These are phyloP conservation scores for Atkinsonella hypoxylon DNA, from an alignment of 2,329 filamentous ascomycete species.

Conservation along the genomic window DNA sequence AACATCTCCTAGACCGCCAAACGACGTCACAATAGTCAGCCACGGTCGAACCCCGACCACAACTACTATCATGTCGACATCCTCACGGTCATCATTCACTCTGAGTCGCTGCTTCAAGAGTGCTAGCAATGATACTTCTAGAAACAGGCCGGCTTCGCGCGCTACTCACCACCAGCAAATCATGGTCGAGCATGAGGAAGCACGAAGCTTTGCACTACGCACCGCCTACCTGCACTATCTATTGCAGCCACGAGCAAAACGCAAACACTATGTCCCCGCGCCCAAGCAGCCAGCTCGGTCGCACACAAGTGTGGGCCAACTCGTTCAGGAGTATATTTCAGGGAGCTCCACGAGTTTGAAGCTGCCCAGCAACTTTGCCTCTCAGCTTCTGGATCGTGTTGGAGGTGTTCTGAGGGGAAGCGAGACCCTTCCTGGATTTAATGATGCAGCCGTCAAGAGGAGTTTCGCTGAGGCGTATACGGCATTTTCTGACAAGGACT, in stretches of 20 bases:
- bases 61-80: conserved; percentile 33
- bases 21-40: not conserved
- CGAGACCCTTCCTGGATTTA: conserved; percentile 78
- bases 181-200: conserved; percentile 59
- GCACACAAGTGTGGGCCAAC: conserved; percentile 67
- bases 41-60: not conserved
- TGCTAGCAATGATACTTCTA: conserved; percentile 30
- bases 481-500: conserved; percentile 77
- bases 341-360: conserved; percentile 38
- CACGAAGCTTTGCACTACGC: conserved; percentile 82
- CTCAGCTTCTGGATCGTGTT: conserved; percentile 55
- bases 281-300: conserved; percentile 47
- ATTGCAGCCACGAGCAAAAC: conserved; percentile 78
- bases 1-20: conserved; percentile 6
- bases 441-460: conserved; percentile 80
- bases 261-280: conserved; percentile 70
- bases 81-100: conserved; percentile 35
- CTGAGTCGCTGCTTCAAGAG: conserved; percentile 31
- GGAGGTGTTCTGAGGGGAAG: conserved; percentile 69
- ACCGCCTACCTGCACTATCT: conserved; percentile 88
- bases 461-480: conserved; percentile 94
- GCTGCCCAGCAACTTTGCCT: conserved; percentile 43
- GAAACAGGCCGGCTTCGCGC: conserved; percentile 30
- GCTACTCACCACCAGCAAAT: conserved; percentile 26
- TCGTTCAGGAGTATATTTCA: conserved; percentile 74